Percentiles rank a stretch among this genome's conserved stretches.
phyloP scores from a whole-genome alignment of 2,329 filamentous ascomycete species.

The Xylaria sp. region DNA sequence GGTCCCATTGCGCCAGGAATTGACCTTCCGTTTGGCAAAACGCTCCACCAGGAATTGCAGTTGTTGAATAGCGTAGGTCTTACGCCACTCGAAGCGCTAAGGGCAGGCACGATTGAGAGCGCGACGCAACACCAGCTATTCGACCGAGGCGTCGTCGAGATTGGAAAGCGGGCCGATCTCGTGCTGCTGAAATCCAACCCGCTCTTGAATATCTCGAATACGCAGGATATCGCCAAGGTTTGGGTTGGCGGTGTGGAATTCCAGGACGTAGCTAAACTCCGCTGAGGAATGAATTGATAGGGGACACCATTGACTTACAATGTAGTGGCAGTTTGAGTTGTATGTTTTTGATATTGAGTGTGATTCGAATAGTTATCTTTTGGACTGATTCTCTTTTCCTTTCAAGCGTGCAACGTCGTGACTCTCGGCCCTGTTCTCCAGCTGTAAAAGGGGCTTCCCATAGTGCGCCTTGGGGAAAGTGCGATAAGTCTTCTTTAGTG shows the following conservation, averaged over 20 bases:
- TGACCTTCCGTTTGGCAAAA: slow-evolving; percentile 40
- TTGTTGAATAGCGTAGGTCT: slow-evolving; percentile 45
- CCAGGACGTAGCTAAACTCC: slow-evolving; percentile 9
- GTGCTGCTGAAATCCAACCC: slow-evolving; percentile 46
- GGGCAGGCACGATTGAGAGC: slow-evolving; percentile 44
- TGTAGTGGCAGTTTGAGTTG: background rate
- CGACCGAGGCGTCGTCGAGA: slow-evolving; percentile 44
- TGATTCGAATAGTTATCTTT: background rate
- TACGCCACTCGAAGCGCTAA: slow-evolving; percentile 43
- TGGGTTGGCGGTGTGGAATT: slow-evolving; percentile 45
- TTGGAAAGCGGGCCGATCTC: slow-evolving; percentile 47
- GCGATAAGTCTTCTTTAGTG: background rate
- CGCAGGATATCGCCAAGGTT: slow-evolving; percentile 42
- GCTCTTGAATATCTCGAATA: slow-evolving; percentile 45
- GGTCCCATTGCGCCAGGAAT: slow-evolving; percentile 33
- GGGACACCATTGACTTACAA: background rate
- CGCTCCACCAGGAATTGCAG: slow-evolving; percentile 47
- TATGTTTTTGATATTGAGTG: background rate
- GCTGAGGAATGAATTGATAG: background rate
- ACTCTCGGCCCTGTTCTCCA: too few species aligned
- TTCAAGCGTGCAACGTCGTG: too few species aligned
- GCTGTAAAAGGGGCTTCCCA: too few species aligned
- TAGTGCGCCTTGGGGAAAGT: too few species aligned
- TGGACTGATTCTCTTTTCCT: too few species aligned
- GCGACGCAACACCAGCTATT: slow-evolving; percentile 39